Base-by-base conservation (phyloP, 1,139 yeast species). In the Kluyveromyces marxianus region DNA sequence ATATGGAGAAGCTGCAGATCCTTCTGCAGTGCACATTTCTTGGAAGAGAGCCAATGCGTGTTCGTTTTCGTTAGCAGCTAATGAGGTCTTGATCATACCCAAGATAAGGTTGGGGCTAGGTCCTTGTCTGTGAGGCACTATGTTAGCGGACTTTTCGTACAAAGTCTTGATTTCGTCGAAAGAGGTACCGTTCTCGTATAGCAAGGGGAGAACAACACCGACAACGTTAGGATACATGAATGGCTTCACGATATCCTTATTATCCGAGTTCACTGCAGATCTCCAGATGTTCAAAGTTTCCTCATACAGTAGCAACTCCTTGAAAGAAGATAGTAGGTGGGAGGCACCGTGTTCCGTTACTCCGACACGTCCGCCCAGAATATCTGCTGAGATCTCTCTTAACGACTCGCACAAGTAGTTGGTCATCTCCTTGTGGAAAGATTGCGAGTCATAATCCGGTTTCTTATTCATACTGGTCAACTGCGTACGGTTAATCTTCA, bases 151-250 rank as follows among this genome's bases (percentile, higher is more conserved):
- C 35, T 68, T 69, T 35, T 68, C 61, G 58, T 72, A 79, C 47
- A 77, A 65, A 14, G 58, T 54, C 58, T 74, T 73, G 44, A 79
- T 69, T 54, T 83, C 88, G 41, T 77, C 80, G 57, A 84, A 83
- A 26, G 76, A 68, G 46, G 83, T 75, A 41, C 83, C 80, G 44
- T 76, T 71, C 49, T 77, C 79, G 53, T 74, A 81, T 52, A 88
- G 75, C 37, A 83, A 72, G 31, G 89, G 89, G 58, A 87, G 72
- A 34, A 85, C 76, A 7, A 82, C 77, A 30, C 94, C 87, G 53
- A 85, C 78, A 21, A 84, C 84, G 50, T 70, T 70, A 51, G 80
- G 85, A 56, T 71, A 71, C 63, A 60, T 58, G 51, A 69, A 69
- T 32, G 68, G 54, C 38, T 57, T 57, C 3, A 59, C 52, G 8